Base-by-base conservation (phyloP, 306 rosid species). In the Vigna hirtella region DNA sequence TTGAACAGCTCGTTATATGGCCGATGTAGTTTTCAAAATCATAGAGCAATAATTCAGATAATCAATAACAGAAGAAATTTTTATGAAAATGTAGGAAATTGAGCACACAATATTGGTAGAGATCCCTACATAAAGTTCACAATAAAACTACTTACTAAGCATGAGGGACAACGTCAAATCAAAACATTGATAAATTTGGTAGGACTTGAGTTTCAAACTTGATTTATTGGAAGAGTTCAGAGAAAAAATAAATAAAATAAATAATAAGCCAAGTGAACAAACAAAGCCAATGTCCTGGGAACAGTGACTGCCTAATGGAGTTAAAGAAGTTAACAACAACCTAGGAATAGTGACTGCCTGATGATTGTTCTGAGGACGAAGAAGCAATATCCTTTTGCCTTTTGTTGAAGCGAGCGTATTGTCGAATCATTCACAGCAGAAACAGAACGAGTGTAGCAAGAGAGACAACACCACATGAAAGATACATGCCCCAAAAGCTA, bases 401-500 rank as follows among this genome's bases (percentile, higher is more conserved):
- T 75, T 73, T 86, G 73, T 87, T 89, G 88, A 87, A 89, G 42
- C 81, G 87, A 3, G 72, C 77, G 50, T 87, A 95, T 80, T 87
- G 97, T 61, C 79, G 18, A 79, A 91, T 84, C 66, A 69, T 86
- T 74, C 80, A 87, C 18, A 92, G 83, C 79, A 95, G 77, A 78
- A 82, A 92, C 55, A 91, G 1, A 14, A 89, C 4, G 42, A 95
- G 74, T 6, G 97, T 88, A 5, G 70, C 67, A 0, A 89, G 63
- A 55, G 82, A 82, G 68, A 86, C 69, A 53, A 72, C 28, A 7
- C 88, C 96, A 22, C 93, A 89, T 24, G 86, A 65, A 34, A 95
- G 86, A 82, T 86, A 92, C 9, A 95, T 87, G 67, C 97, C 98
- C 98, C 98, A 95, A 79, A 95, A 95, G 88, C 98, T 92, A 18